A percentile compares a stretch with the other conserved stretches of the same genome.
phyloP scores from a whole-genome alignment of 2,329 filamentous ascomycete species.

The Neophaeococcomyces aloes region DNA sequence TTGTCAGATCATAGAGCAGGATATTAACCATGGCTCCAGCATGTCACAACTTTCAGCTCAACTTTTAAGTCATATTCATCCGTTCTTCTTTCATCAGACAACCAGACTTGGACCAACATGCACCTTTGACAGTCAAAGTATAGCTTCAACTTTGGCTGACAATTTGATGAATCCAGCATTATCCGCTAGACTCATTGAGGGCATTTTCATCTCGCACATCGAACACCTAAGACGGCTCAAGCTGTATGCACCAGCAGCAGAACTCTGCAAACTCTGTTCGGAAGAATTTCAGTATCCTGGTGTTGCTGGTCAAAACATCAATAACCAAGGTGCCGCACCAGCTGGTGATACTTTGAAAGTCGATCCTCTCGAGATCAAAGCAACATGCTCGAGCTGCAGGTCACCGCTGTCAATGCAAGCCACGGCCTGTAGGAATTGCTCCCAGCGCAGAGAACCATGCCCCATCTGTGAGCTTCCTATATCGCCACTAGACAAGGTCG shows the following conservation, averaged over 20 bases:
- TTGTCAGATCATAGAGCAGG: conserved; percentile 19
- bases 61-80: conserved; percentile 36
- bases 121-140: background rate
- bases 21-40: conserved; percentile 31
- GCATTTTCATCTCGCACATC: conserved; percentile 48
- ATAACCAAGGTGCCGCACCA: background rate
- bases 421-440: conserved; percentile 16
- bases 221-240: conserved; percentile 39
- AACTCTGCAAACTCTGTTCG: conserved; percentile 43
- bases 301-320: background rate
- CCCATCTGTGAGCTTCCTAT: conserved; percentile 38
- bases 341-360: conserved; percentile 2
- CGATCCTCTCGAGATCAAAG: conserved; percentile 1
- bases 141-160: conserved; percentile 14
- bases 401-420: conserved; percentile 10
- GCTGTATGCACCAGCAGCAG: conserved; percentile 33
- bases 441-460: conserved; percentile 27
- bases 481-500: background rate
- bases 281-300: conserved; percentile 15
- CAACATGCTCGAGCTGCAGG: conserved; percentile 14
- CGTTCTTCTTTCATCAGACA: conserved; percentile 30
- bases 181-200: conserved; percentile 33
- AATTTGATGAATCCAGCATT: conserved; percentile 31
- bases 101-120: conserved; percentile 5
- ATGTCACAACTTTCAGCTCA: conserved; percentile 39